Evolutionary conservation across 2,329 filamentous ascomycete genomes (phyloP).

Genomic region (Penicillium psychrosexuale): DNA sequence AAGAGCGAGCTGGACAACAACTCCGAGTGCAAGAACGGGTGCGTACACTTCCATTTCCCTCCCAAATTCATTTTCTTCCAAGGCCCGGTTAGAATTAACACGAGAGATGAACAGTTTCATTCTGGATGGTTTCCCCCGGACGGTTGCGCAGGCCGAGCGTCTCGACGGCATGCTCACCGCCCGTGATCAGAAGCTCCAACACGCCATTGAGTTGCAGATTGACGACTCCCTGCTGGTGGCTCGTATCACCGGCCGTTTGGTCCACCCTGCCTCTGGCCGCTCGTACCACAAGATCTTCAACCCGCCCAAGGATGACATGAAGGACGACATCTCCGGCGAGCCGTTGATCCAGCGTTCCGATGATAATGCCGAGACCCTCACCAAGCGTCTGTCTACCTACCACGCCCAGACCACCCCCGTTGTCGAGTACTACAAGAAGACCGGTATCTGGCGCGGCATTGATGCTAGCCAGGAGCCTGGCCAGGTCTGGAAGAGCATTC

Average conservation of each 20-base stretch:
- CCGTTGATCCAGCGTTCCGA: slow-evolving; percentile 93
- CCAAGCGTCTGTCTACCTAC: slow-evolving; percentile 91
- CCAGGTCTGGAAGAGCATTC: slow-evolving; percentile 89
- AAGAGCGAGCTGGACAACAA: slow-evolving; percentile 94
- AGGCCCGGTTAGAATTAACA: not conserved
- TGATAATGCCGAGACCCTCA: slow-evolving; percentile 92
- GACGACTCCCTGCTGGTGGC: slow-evolving; percentile 90
- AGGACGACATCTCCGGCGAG: slow-evolving; percentile 94
- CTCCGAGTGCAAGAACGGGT: slow-evolving; percentile 95
- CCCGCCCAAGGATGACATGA: slow-evolving; percentile 91
- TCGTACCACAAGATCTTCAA: slow-evolving; percentile 99
- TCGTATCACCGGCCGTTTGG: slow-evolving; percentile 90
- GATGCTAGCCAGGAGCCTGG: slow-evolving; percentile 95
- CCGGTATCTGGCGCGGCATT: slow-evolving; percentile 91
- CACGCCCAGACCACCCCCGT: slow-evolving; percentile 92
- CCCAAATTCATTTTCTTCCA: not conserved
- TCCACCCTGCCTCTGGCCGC: slow-evolving; percentile 93
- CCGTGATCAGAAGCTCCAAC: slow-evolving; percentile 80
- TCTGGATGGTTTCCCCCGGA: slow-evolving; percentile 96
- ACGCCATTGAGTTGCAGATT: slow-evolving; percentile 95
- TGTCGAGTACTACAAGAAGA: slow-evolving; percentile 94
- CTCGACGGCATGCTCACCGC: slow-evolving; percentile 85
- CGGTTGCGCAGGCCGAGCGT: slow-evolving; percentile 89
- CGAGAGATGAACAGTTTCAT: slow-evolving; percentile 68
- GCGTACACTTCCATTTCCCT: slow-evolving; percentile 33